These are phyloP conservation scores for Calonectria honghensis DNA, from an alignment of 2,329 filamentous ascomycete genomes.

Conservation along the genomic window DNA sequence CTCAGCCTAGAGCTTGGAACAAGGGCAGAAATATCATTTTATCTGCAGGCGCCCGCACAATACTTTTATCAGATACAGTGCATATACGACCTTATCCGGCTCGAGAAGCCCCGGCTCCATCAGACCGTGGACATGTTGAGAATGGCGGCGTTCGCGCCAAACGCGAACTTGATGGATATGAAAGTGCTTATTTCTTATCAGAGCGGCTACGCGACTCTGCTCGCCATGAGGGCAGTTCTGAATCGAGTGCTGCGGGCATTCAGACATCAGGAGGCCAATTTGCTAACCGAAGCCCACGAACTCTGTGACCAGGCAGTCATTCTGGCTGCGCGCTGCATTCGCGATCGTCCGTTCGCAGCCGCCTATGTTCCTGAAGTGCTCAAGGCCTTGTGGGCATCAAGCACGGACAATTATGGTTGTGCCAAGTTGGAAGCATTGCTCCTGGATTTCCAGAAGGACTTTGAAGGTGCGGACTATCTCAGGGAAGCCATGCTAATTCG, in stretches of 20 bases:
- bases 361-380: slow-evolving; percentile 44
- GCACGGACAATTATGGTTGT: slow-evolving; percentile 28
- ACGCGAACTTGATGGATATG: slow-evolving; percentile 7
- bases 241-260: slow-evolving; percentile 44
- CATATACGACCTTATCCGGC: slow-evolving; percentile 44
- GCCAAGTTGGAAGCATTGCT: slow-evolving; percentile 42
- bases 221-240: slow-evolving; percentile 39
- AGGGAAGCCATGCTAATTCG: slow-evolving; percentile 39
- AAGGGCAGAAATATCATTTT: slow-evolving; percentile 38
- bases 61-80: slow-evolving; percentile 35
- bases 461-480: slow-evolving; percentile 44
- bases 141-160: slow-evolving; percentile 24
- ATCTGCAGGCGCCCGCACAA: slow-evolving; percentile 41
- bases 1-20: slow-evolving; percentile 42
- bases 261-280: background rate
- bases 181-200: slow-evolving; percentile 34
- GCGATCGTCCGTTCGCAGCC: slow-evolving; percentile 45
- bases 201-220: slow-evolving; percentile 41
- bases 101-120: slow-evolving; percentile 42
- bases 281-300: slow-evolving; percentile 30
- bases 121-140: slow-evolving; percentile 28
- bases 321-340: slow-evolving; percentile 40
- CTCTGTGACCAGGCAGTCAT: slow-evolving; percentile 43
- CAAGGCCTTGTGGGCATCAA: slow-evolving; percentile 45
- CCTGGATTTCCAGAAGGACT: slow-evolving; percentile 46